Base-by-base conservation (phyloP, 2,329 filamentous ascomycete species). In the Nothophoma quercina region DNA sequence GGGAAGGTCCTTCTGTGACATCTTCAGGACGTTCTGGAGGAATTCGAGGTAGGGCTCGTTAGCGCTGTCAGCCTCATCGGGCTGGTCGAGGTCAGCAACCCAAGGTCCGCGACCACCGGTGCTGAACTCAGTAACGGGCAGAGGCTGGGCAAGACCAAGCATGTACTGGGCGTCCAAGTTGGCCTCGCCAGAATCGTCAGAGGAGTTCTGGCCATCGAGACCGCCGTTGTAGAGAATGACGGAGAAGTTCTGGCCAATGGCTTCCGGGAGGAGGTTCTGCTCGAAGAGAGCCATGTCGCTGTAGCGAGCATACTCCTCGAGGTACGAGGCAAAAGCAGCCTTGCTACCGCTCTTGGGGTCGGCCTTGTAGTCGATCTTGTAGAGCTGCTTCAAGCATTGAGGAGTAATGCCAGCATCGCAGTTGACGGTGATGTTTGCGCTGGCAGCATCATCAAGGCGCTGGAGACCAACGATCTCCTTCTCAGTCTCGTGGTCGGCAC, bases 21-120 rank as follows among this genome's bases (percentile, higher is more conserved):
- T 78, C 2, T 76, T 75, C 2, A 87, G 77, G 1, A 88, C 69
- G 64, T 83, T 81, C 41, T 83, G 77, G 10, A 88, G 75, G 73
- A 83, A 88, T 13, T 80, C 79, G 1, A 88, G 76, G 69, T 88
- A 89, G 0, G 86, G 86, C 74, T 90, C 88, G 67, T 89, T 90
- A 62, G 77, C 79, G 65, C 84, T 80, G 22, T 61, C 75, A 5
- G 59, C 50, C 36, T 59, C 51, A 22, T 64, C 52, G 18, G 78
- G 68, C 58, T 74, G 72, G 67, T 63, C 78, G n/a, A 77, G 66
- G 38, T 83, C 78, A 5, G 83, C 76, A 12, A 79, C 72, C 63
- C 80, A 81, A 1, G 79, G 81, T 36, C 78, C 83, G 16, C 74
- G 77, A 9, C 86, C 87, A 19, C 78, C 85, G 1, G 83, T 85